These are phyloP conservation scores for Rhizopus microsporus DNA, from an alignment of 371 early-diverging fungal genomes.

Conservation along the genomic window DNA sequence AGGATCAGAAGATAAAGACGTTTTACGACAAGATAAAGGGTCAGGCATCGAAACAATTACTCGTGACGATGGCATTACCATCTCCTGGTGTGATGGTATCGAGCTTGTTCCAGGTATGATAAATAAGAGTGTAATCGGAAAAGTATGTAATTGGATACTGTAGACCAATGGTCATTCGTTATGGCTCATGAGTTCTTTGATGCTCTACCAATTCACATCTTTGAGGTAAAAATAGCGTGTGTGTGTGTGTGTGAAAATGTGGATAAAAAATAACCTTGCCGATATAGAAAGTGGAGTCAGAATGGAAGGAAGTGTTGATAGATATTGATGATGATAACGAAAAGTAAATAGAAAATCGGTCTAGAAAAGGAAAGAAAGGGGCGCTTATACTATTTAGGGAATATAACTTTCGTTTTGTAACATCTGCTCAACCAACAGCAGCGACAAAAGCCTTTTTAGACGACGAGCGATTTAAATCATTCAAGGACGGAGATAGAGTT, in stretches of 20 bases:
- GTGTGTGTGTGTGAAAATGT: neutral
- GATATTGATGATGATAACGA: slow-evolving; percentile 73
- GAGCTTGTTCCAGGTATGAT: slow-evolving; percentile 63
- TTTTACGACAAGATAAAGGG: slow-evolving; percentile 25
- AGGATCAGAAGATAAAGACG: slow-evolving; percentile 48
- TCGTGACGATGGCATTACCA: slow-evolving; percentile 53
- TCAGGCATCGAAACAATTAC: slow-evolving; percentile 32
- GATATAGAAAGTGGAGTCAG: slow-evolving; percentile 63
- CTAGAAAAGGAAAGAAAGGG: neutral
- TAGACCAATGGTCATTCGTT: slow-evolving; percentile 61
- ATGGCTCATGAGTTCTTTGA: slow-evolving; percentile 97
- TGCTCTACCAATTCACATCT: slow-evolving; percentile 89
- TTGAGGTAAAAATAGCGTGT: slow-evolving; percentile 54
- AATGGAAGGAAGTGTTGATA: slow-evolving; percentile 90
- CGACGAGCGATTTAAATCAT: slow-evolving; percentile 40
- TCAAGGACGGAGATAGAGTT: slow-evolving; percentile 71
- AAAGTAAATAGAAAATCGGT: slow-evolving; percentile 35
- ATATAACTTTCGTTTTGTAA: slow-evolving; percentile 77
- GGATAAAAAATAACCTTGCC: neutral
- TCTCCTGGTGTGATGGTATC: slow-evolving; percentile 77
- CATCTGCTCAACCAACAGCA: slow-evolving; percentile 70
- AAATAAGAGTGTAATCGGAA: neutral
- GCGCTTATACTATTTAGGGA: slow-evolving; percentile 37
- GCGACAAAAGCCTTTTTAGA: slow-evolving; percentile 62
- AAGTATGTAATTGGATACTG: neutral